These are phyloP conservation scores for Hericium rajendrae DNA, from an alignment of 768 basidiomycete genomes.

Conservation along the genomic window DNA sequence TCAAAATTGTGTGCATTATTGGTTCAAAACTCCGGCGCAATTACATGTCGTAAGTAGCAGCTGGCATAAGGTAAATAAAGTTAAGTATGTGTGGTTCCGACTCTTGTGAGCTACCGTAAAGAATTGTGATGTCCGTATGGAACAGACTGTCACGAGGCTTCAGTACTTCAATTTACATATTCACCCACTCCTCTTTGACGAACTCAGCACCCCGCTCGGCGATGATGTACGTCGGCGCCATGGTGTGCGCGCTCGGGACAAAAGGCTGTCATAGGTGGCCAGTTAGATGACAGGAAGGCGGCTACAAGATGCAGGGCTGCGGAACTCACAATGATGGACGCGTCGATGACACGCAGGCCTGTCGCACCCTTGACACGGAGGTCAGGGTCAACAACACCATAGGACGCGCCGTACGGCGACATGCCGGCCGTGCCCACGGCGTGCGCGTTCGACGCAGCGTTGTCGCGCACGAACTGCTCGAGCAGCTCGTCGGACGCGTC, in stretches of 20 bases:
- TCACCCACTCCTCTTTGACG: constrained; percentile 1
- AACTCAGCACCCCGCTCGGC: constrained; percentile 7
- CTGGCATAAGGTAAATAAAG: too few relatives aligned
- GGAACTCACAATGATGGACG: constrained; percentile 7
- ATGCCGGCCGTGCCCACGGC: constrained; percentile 1
- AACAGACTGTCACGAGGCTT: too few relatives aligned
- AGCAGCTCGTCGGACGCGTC: constrained; percentile 8
- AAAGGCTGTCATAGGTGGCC: constrained; percentile 5
- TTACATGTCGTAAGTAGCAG: too few relatives aligned
- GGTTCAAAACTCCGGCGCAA: too few relatives aligned
- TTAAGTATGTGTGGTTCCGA: too few relatives aligned
- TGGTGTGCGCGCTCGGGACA: constrained; percentile 8
- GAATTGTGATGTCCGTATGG: too few relatives aligned
- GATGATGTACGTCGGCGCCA: constrained; percentile 8
- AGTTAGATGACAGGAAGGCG: too few relatives aligned
- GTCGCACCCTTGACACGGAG: constrained; percentile 9
- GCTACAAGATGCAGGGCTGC: too few relatives aligned
- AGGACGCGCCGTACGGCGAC: not conserved
- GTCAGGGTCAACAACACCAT: constrained; percentile 9
- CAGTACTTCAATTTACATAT: not conserved
- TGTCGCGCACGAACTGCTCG: constrained; percentile 2
- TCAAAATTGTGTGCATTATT: too few relatives aligned
- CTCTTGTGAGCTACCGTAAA: too few relatives aligned
- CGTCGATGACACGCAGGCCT: constrained; percentile 13
- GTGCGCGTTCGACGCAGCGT: constrained; percentile 1